Base-by-base conservation (phyloP, 2,329 filamentous ascomycete genomes). In the Colletotrichum chrysophilum region DNA sequence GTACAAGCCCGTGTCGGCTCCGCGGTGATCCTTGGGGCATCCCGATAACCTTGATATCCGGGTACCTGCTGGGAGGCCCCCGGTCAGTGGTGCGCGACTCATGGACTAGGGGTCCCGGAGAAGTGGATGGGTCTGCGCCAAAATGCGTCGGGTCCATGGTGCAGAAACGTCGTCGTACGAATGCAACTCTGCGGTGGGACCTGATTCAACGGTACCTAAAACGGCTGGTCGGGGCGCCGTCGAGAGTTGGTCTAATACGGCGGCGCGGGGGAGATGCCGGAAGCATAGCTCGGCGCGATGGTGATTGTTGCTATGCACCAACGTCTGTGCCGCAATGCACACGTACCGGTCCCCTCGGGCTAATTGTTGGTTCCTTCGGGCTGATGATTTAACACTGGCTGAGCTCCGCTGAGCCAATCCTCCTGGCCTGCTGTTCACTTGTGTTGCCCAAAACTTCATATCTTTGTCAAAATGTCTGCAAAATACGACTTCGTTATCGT, bases 401-500 rank as follows among this genome's bases (percentile, higher is more conserved):
- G 7, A 18, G 62, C 16, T 48, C 70, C 73, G 28, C 68, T 38
- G 34, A 16, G 8, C n/a, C 55, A 65, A 70, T 18, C 28, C 34
- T 32, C 21, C 30, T 9, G 18, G 43, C 7, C 8, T 38, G 12
- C 30, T 26, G 58, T 21, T 65, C 69, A 21, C 21, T 55, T 58
- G 32, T 21, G 48, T 56, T 55, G 61, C 32, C 30, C 52, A 13
- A 26, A 26, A 72, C n/a, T 2, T 62, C 62, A 72, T n/a, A 14
- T 14, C 9, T 64, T 24, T 34, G 26, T 26, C 28, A 68, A 72
- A 38, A 75, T 81, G 62, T 77, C 78, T 76, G 78, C 77, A 24
- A 77, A 78, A n/a, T 76, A 76, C 65, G 75, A 77, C 62, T 77
- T 69, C 55, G 56, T 77, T 43, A 69, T 77, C n/a, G 60, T 77